Base-by-base conservation (phyloP, 768 basidiomycete species). In the Tephrocybe sp. region DNA sequence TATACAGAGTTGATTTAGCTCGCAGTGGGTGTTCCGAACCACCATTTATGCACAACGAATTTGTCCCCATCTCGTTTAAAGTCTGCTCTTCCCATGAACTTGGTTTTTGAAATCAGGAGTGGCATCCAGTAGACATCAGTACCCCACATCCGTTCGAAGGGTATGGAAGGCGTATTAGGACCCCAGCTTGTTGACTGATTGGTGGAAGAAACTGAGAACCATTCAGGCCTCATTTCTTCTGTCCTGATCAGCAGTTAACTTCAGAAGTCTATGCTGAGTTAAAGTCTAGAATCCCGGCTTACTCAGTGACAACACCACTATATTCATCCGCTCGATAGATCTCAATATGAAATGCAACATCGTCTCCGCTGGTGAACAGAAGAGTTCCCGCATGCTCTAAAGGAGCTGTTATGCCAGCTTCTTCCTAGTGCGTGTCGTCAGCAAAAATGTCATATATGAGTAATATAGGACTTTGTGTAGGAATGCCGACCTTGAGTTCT, bases 221-320 rank as follows among this genome's bases (percentile, higher is more conserved):
- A 94, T 58, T 82, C 62, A 0, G 92, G 92, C 16, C 74, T 75
- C 91, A 94, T 94, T 62, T 94, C 92, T 25, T 94, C 91, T 0
- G 87, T 82, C 58, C 91, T 94, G 53, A 1, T n/a, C 30, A 10
- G 37, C 9, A 44, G 16, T 8, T 22, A 11, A 16, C n/a, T 19
- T 43, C 3, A 39, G 34, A n/a, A n/a, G n/a, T n/a, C n/a, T n/a
- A n/a, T n/a, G n/a, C n/a, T n/a, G n/a, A n/a, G n/a, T n/a, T n/a
- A n/a, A n/a, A n/a, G n/a, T n/a, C n/a, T n/a, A n/a, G n/a, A n/a
- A n/a, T n/a, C n/a, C n/a, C n/a, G n/a, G n/a, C 80, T 53, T 66
- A 91, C 92, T 91, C 90, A 12, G 70, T 76, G 13, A 86, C 72
- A 1, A 62, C 65, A 1, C 89, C 90, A 2, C 64, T 65, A 57